Percentiles rank a stretch among this genome's conserved stretches.
Evolutionary conservation across 495 filamentous ascomycete genomes (phyloP).

Genomic region (Hyaloscypha hepaticicola): DNA sequence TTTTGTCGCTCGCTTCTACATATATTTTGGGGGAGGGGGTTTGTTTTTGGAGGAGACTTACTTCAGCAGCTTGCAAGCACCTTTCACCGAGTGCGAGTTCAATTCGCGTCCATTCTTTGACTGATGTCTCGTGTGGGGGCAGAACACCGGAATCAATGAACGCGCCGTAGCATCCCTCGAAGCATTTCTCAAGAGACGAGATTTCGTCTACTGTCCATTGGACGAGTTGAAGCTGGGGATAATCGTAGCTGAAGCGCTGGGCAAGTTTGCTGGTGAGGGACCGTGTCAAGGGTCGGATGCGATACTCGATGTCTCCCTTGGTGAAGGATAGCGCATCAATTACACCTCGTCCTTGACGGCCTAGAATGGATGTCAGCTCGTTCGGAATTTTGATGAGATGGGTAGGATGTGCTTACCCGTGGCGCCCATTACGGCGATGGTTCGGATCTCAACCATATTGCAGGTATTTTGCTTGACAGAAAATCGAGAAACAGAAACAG

Average conservation of each 20-base stretch:
- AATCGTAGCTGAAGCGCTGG: background rate
- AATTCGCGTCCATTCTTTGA: background rate
- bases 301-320: slow-evolving; percentile 3
- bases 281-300: background rate
- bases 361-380: background rate
- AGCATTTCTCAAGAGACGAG: background rate
- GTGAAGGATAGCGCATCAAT: background rate
- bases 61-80: background rate
- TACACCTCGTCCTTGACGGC: background rate
- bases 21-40: no score
- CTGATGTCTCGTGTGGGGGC: background rate
- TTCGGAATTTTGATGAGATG: background rate
- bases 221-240: background rate
- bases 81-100: background rate
- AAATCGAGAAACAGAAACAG: no score
- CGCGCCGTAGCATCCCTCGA: background rate
- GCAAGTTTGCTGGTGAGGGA: slow-evolving; percentile 2
- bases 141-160: slow-evolving; percentile 1
- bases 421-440: slow-evolving; percentile 1
- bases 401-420: background rate
- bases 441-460: background rate
- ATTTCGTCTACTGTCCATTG: background rate
- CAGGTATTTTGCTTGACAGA: background rate
- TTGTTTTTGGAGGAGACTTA: background rate
- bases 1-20: background rate